phyloP scores from a whole-genome alignment of 2,329 filamentous ascomycete genomes.

The Macrophomina tecta region DNA sequence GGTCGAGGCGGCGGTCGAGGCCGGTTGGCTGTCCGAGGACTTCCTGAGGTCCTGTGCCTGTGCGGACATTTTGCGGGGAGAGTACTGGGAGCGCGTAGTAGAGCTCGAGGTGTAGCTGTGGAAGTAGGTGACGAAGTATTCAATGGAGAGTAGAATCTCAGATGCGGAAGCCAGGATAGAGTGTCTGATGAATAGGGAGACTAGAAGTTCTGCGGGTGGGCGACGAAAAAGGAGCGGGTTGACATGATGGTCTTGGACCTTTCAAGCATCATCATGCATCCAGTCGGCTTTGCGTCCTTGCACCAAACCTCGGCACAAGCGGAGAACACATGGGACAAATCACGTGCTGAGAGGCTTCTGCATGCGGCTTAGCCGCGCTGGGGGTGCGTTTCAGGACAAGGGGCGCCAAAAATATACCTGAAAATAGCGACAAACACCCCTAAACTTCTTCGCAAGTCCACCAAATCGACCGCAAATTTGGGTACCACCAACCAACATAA shows the following conservation, averaged over 20 bases:
- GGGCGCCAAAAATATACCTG: constrained; percentile 22
- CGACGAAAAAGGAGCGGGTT: constrained; percentile 24
- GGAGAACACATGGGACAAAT: constrained; percentile 17
- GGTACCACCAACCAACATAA: constrained; percentile 12
- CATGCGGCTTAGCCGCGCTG: neutral
- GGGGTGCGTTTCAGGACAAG: constrained; percentile 14
- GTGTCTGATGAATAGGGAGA: no score
- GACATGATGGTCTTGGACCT: constrained; percentile 11
- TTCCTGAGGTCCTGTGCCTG: constrained; percentile 28
- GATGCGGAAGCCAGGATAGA: constrained; percentile 11
- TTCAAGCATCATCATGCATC: constrained; percentile 23
- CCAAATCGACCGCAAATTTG: constrained; percentile 39
- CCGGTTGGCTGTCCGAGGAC: constrained; percentile 8
- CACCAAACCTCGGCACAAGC: constrained; percentile 27
- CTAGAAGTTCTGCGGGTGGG: neutral
- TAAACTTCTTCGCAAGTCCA: constrained; percentile 28
- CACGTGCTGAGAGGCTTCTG: constrained; percentile 5
- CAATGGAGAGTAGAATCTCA: constrained; percentile 10
- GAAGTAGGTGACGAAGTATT: neutral
- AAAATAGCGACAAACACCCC: constrained; percentile 31
- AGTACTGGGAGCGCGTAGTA: neutral
- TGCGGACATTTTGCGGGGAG: constrained; percentile 24
- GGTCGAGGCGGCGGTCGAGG: constrained; percentile 59
- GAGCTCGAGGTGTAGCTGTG: constrained; percentile 12
- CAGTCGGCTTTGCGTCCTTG: constrained; percentile 24